Evolutionary conservation across 129 eudicot genomes (phyloP), one percentile per base, ranked within the genome.

Genomic region (Solidago caesia): DNA sequence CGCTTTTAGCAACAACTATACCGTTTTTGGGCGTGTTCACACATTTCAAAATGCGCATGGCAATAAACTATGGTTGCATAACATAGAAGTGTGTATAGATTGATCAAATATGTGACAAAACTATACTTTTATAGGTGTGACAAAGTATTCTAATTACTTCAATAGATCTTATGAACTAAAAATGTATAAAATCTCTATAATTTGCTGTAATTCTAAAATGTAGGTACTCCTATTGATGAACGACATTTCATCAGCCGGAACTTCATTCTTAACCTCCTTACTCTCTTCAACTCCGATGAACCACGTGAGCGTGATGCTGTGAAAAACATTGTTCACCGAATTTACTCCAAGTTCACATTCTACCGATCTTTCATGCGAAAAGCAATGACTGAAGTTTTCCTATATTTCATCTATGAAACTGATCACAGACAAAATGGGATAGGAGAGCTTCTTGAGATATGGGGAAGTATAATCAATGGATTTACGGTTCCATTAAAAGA

Each of bases 401-500:
- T 91, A 73, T 79, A 83, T 71, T 87, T 83, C 27, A 70, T 81
- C 27, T 85, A 80, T 8, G 93, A 90, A 74, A 44, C 81, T 0
- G 89, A 87, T 29, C 87, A 79, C 48, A 65, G 77, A 9, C 96
- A 85, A 27, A 72, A 78, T 59, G 97, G 94, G 27, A 88, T 88
- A n/a, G 97, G 91, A 7, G 97, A 91, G 57, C 81, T 91, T 41
- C 85, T 91, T 5, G 94, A 91, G 84, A 88, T 91, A 12, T 90
- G 93, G 86, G 96, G 96, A 65, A 90, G 91, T 39, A 90, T 90
- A 42, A 90, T 90, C 39, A 90, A 90, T 41, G 91, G 91, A 6
- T 86, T 88, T 26, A 82, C 81, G 14, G 73, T 91, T 7, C 97
- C 97, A 14, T 68, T 88, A 33, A 91, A 91, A 79, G 91, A 82